Evolutionary conservation across 2,329 filamentous ascomycete genomes (phyloP), one percentile per base, ranked within the genome.

Genomic region (Aspergillus caelatus): DNA sequence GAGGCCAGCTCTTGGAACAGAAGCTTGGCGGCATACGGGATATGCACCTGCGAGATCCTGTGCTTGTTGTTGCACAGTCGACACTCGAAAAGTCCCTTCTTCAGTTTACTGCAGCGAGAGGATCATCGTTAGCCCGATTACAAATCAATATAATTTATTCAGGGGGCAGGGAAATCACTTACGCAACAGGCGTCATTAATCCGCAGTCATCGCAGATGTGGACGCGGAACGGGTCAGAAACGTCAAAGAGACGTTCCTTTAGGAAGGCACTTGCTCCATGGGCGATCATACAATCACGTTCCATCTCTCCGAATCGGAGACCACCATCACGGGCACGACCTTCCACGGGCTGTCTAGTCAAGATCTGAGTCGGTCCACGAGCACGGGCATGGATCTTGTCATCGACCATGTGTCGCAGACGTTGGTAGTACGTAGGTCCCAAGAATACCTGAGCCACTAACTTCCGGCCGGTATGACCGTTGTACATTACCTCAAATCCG

Each of bases 201-300:
- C 95, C 95, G 79, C 95, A 99, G 74, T 98, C 96, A 81, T 99
- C 95, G 82, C 95, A 99, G 74, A 99, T 91, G 80, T 99, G 95
- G 64, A 99, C 95, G 79, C 94, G 87, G 86, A 98, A 99, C 43
- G 95, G 94, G 82, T 99, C 95, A 59, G 93, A 97, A 57, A 99
- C 95, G 78, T 98, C 94, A 74, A 99, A 97, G 63, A 99, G 82
- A 74, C 95, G 89, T 84, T 99, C 95, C 83, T 99, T 99, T 75
- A 99, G 82, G 86, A 99, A 99, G 1, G 94, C 91, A 60, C 93
- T 94, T 4, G 96, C 95, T 77, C 95, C 95, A 78, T 99, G 96
- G n/a, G 96, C 93, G 83, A 99, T 99, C 95, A 99, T 99, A 79
- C 95, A 99, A 88, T 99, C 96, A 83, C 96, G 94, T 82, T 99